Conservation (phyloP, 1,139 yeast species). For the Hansenula sp. region DNA sequence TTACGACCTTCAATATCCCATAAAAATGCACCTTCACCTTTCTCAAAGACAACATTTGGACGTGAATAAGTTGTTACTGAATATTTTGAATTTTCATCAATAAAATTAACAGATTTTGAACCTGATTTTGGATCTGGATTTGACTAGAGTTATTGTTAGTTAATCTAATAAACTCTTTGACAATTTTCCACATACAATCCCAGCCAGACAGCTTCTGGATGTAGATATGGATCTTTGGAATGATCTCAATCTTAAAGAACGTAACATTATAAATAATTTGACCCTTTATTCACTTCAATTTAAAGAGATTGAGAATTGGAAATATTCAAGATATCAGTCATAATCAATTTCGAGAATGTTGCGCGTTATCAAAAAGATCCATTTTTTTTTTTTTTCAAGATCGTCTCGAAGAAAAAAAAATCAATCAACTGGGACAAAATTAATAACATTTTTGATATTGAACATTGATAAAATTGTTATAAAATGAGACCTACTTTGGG, state of each 20-base stretch:
- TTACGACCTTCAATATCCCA: slow-evolving; percentile 76
- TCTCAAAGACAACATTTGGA: slow-evolving; percentile 65
- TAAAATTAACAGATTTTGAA: slow-evolving; percentile 28
- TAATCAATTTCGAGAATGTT: neutral
- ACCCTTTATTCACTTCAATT: too few relatives aligned
- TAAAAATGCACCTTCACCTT: slow-evolving; percentile 68
- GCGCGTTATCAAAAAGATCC: neutral
- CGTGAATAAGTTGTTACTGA: slow-evolving; percentile 81
- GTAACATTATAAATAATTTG: slow-evolving; percentile 1
- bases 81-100: slow-evolving; percentile 43
- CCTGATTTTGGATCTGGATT: slow-evolving; percentile 11
- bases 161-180: neutral
- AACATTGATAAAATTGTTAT: too few relatives aligned
- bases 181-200: slow-evolving; percentile 1
- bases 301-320: neutral
- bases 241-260: slow-evolving; percentile 1
- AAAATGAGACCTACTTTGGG: slow-evolving; percentile 20
- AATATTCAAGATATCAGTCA: neutral
- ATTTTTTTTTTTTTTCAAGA: neutral
- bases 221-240: slow-evolving; percentile 9
- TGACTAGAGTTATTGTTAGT: neutral
- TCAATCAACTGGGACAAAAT: too few relatives aligned
- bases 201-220: slow-evolving; percentile 3
- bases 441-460: too few relatives aligned
- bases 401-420: neutral